Evolutionary conservation across 805 yeast species (phyloP), one percentile per base, ranked within the genome.

Genomic region (Candida odintsovae): DNA sequence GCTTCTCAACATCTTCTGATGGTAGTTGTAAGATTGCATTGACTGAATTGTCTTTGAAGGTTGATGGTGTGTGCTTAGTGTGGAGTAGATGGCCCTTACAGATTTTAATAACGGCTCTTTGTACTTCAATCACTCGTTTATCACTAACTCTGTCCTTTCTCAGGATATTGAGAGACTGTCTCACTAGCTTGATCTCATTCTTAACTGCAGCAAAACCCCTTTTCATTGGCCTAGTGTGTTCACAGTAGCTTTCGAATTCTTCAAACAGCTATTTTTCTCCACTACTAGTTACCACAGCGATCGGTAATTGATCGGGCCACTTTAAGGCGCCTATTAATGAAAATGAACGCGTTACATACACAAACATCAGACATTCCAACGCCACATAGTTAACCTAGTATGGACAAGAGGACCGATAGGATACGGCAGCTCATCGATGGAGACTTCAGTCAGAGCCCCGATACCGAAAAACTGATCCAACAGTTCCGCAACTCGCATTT

Each of bases 381-480:
- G 16, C 18, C 36, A 18, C 36, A n/a, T 15, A 12, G 31, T 12
- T 13, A 12, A 20, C 20, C 20, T n/a, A 16, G 6, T 2, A 38
- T 38, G 44, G 20, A 36, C 12, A 42, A 15, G 13, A 42, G 18
- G 42, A 35, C 41, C 25, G 29, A 21, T 11, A 36, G 46, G 16
- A 33, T 45, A 40, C 49, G 49, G 40, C 51, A 33, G 16, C 43
- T 41, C 10, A 20, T 44, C 13, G 15, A 26, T 10, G 23, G n/a
- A 2, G 15, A 31, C n/a, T 23, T 33, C 3, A 40, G 33, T 8
- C 43, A 46, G 5, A 33, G 36, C 13, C 23, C 28, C 1, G 46
- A 46, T 25, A 46, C 49, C 6, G 10, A 40, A 6, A 44, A 46
- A 15, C 42, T 46, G 9, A 46, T 46, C 4, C 36, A 40, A 40